phyloP scores from a whole-genome alignment of 768 basidiomycete species.

The Gloeophyllum trabeum region DNA sequence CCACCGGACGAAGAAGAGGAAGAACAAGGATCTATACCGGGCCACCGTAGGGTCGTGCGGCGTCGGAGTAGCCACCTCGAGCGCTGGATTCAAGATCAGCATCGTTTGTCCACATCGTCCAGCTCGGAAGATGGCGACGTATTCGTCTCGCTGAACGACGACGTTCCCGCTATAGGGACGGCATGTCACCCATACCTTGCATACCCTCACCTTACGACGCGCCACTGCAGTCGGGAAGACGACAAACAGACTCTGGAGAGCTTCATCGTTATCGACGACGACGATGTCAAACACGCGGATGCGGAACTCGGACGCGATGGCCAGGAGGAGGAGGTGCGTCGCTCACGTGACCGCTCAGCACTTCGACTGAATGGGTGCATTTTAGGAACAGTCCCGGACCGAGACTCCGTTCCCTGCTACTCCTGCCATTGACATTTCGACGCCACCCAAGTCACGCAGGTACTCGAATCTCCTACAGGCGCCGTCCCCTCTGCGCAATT shows the following conservation, averaged over 20 bases:
- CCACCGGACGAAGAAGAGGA: conserved; percentile 18
- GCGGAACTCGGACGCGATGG: conserved; percentile 8
- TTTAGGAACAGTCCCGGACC: too few relatives aligned
- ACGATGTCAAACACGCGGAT: conserved; percentile 12
- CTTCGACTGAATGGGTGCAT: too few relatives aligned
- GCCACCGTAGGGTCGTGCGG: neutral
- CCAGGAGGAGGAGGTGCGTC: conserved; percentile 13
- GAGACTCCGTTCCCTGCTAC: neutral
- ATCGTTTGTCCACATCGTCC: conserved; percentile 9
- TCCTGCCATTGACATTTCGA: conserved; percentile 1
- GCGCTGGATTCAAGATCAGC: conserved; percentile 1
- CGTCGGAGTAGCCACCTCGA: neutral
- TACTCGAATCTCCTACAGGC: conserved; percentile 19
- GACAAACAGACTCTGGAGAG: conserved; percentile 24
- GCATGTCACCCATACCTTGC: conserved; percentile 28
- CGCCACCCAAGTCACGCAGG: conserved; percentile 15
- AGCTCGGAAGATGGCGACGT: conserved; percentile 13
- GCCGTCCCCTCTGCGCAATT: conserved; percentile 26
- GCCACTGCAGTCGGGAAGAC: conserved; percentile 16
- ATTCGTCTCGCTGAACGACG: too few relatives aligned
- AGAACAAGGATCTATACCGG: neutral
- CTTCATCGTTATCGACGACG: conserved; percentile 29
- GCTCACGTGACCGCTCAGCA: neutral
- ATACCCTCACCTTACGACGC: conserved; percentile 23
- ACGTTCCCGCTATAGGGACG: conserved; percentile 12